Conservation (phyloP, 78 protist species). For the Isochrysis galbana region DNA sequence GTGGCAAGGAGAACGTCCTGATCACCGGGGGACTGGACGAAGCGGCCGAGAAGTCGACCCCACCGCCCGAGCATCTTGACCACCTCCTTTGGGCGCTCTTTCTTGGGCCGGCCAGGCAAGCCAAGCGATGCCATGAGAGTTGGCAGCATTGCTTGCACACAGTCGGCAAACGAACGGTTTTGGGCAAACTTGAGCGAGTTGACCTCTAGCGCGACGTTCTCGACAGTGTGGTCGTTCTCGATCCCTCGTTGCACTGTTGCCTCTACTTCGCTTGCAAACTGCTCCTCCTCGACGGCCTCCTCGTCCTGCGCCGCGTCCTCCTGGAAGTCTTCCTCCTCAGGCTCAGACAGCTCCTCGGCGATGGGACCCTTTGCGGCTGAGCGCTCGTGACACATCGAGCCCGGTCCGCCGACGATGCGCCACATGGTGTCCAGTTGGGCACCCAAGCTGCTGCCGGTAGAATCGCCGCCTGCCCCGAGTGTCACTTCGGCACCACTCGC, state of each 20-base stretch:
- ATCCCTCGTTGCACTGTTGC: background rate
- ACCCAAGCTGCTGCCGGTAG: too few relatives aligned
- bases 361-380: too few relatives aligned
- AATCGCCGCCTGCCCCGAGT: too few relatives aligned
- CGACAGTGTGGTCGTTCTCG: slow-evolving; percentile 28
- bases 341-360: background rate
- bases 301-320: background rate
- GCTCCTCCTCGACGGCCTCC: background rate
- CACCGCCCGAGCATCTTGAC: background rate
- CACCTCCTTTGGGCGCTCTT: background rate
- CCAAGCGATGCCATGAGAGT: background rate
- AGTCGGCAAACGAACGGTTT: slow-evolving; percentile 60
- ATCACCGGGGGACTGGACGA: too few relatives aligned
- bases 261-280: background rate
- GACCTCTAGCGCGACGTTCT: slow-evolving; percentile 66
- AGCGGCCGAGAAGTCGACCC: slow-evolving; percentile 28
- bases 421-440: too few relatives aligned
- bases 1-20: too few relatives aligned
- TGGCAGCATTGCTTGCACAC: slow-evolving; percentile 23
- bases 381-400: too few relatives aligned
- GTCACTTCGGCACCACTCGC: too few relatives aligned
- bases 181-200: slow-evolving; percentile 74
- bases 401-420: too few relatives aligned
- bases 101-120: background rate
- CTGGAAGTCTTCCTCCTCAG: background rate